A percentile compares a stretch with the other conserved stretches of the same genome.
Evolutionary conservation across 768 basidiomycete species (phyloP).

Genomic region (Naganishia randhawae): DNA sequence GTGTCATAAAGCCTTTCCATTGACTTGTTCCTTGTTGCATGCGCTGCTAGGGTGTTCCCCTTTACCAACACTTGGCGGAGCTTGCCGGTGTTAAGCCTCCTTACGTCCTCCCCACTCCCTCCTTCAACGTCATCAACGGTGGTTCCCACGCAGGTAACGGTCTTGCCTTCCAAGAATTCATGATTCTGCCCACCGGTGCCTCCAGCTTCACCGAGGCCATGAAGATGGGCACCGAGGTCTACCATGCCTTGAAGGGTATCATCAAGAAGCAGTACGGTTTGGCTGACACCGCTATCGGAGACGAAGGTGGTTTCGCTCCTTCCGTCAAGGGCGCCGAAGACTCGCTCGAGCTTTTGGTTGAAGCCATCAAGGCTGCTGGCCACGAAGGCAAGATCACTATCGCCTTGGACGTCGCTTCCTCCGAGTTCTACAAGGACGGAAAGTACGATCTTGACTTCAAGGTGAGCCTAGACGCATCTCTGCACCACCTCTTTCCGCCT

Average conservation of each 20-base stretch:
- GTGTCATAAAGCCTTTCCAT: no score
- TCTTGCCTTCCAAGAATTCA: slow-evolving; percentile 99
- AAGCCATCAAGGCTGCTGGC: slow-evolving; percentile 96
- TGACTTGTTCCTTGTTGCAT: neutral
- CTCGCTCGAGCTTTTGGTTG: slow-evolving; percentile 87
- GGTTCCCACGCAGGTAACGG: slow-evolving; percentile 99
- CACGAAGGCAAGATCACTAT: slow-evolving; percentile 99
- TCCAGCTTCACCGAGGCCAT: slow-evolving; percentile 88
- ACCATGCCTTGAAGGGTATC: slow-evolving; percentile 97
- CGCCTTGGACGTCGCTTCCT: slow-evolving; percentile 95
- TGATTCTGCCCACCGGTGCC: slow-evolving; percentile 95
- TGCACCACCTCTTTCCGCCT: neutral
- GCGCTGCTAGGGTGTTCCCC: slow-evolving; percentile 67
- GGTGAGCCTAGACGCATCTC: slow-evolving; percentile 29
- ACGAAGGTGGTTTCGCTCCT: slow-evolving; percentile 99
- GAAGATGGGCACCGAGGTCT: slow-evolving; percentile 97
- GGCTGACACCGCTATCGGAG: slow-evolving; percentile 94
- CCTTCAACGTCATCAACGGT: slow-evolving; percentile 99
- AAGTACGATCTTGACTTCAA: slow-evolving; percentile 86
- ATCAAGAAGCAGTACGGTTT: slow-evolving; percentile 94
- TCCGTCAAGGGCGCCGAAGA: slow-evolving; percentile 97
- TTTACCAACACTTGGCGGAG: slow-evolving; percentile 93
- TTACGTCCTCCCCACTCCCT: slow-evolving; percentile 83
- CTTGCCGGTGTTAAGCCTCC: slow-evolving; percentile 93
- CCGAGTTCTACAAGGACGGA: slow-evolving; percentile 99